Base-by-base conservation (phyloP, 2,329 filamentous ascomycete species). In the Cadophora gregata region DNA sequence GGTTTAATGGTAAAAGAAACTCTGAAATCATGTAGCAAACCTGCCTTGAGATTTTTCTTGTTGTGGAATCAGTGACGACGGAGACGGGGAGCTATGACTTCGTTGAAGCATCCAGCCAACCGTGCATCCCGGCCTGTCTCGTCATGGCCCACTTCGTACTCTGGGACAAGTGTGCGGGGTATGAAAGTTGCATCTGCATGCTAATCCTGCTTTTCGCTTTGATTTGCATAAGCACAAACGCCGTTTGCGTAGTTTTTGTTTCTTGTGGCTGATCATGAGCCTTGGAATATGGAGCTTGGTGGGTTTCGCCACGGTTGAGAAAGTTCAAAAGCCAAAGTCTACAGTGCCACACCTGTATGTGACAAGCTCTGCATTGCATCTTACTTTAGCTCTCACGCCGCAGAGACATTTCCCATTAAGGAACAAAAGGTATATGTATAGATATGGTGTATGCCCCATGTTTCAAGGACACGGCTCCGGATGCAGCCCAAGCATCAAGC, bases 131-230 rank as follows among this genome's bases (percentile, higher is more conserved):
- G 33, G 56, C 33, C 21, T 14, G 29, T 27, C 21, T 59, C 56
- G 59, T 61, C 59, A 61, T 61, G n/a, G 27, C 47, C 47, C 59
- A 48, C 59, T 31, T 31, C 16, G 24, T n/a, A 36, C 16, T 19
- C 19, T 21, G 29, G n/a, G 24, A 50, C 45, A 14, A 9, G 21
- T 12, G 21, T 16, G 38, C 10, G 45, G 59, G 59, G 19, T 21
- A 27, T n/a, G 45, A 36, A 36, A 6, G 36, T 25, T 24, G 25
- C 21, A 61, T 25, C 5, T 33, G 31, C 53, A 47, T 47, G 10
- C 27, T n/a, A 61, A 50, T 61, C 59, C 27, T 61, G 59, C 51
- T 61, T 61, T 36, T 14, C 1, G 45, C 14, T 45, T n/a, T 33
- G 8, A 25, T 51, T 50, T 25, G 45, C 59, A 61, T 36, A 25